Evolutionary conservation across 768 basidiomycete genomes (phyloP), one percentile per base, ranked within the genome.

Genomic region (Collybia sordida): DNA sequence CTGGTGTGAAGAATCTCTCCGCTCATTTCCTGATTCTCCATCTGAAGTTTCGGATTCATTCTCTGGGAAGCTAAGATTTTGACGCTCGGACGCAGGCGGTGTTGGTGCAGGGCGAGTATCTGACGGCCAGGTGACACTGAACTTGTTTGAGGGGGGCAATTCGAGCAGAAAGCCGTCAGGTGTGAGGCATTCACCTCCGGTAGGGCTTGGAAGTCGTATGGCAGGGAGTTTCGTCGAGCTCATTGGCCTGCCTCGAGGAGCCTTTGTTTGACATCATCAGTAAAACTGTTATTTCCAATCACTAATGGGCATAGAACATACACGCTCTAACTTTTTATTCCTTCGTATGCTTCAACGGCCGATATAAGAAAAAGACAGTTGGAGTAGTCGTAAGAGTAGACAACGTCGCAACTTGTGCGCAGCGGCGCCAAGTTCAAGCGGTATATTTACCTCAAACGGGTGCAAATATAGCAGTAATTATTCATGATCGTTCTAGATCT

Each of bases 41-140:
- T 82, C 82, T 11, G 78, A 81, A 6, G 70, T 56, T 55, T 75
- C 76, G 17, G 75, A 74, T 52, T 81, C 82, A 9, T 68, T 72
- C 42, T 81, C 78, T n/a, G 61, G 59, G 17, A 78, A 79, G 59
- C 72, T 75, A 54, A 77, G 66, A 34, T 67, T 62, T 27, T 64
- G 58, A 37, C 75, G 67, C 57, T 78, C 73, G 56, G 73, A 67
- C 19, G 62, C 57, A 21, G 70, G 59, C 28, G 74, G 68, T n/a
- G 71, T 58, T 49, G 69, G 67, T 47, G 68, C 68, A 18, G 70
- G 63, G 25, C 73, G 66, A 38, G 70, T 61, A 25, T 82, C 81
- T 27, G 70, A 63, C 24, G 81, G 75, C 77, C 80, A 83, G 27
- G 82, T 78, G 48, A 86, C 68, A 34, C 76, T 80, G 64, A 86